A percentile compares a stretch with the other conserved stretches of the same genome.
These are phyloP conservation scores for Craspedostauros australis DNA, from an alignment of 108 stramenopile species.

Conservation along the genomic window DNA sequence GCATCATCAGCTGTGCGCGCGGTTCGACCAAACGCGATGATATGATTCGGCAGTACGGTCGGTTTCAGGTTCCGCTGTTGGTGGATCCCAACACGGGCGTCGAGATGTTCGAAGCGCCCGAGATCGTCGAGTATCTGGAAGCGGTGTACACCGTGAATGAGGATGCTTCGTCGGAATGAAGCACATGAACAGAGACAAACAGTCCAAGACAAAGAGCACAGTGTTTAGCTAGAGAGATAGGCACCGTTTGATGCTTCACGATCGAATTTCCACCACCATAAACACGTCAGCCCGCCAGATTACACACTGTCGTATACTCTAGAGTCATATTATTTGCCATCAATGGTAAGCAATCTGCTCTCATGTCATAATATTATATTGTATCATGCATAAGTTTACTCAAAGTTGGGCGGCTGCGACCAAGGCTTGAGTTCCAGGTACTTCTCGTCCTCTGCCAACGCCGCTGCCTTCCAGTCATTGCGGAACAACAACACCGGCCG, in stretches of 20 bases:
- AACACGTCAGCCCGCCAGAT: too few relatives aligned
- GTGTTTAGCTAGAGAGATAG: too few relatives aligned
- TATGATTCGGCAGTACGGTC: slow-evolving; percentile 65
- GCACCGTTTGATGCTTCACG: too few relatives aligned
- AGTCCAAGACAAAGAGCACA: too few relatives aligned
- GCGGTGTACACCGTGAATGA: slow-evolving; percentile 59
- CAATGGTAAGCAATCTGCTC: too few relatives aligned
- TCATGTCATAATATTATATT: too few relatives aligned
- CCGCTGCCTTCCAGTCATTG: slow-evolving; percentile 92
- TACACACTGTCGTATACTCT: too few relatives aligned
- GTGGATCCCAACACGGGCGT: slow-evolving; percentile 86
- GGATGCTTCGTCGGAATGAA: too few relatives aligned
- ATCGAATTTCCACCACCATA: too few relatives aligned
- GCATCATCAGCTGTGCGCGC: slow-evolving; percentile 64
- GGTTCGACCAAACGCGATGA: slow-evolving; percentile 76
- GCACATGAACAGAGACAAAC: too few relatives aligned
- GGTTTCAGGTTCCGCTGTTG: slow-evolving; percentile 84
- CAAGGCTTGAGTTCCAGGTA: slow-evolving; percentile 65
- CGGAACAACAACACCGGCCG: slow-evolving; percentile 90
- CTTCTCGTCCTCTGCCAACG: slow-evolving; percentile 73
- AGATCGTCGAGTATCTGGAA: slow-evolving; percentile 83
- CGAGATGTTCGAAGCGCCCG: slow-evolving; percentile 69
- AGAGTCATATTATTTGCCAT: too few relatives aligned
- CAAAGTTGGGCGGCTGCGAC: slow-evolving; percentile 68
- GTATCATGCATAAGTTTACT: too few relatives aligned